Conservation (phyloP, 371 early-diverging fungal species). For the Funneliformis caledonium region DNA sequence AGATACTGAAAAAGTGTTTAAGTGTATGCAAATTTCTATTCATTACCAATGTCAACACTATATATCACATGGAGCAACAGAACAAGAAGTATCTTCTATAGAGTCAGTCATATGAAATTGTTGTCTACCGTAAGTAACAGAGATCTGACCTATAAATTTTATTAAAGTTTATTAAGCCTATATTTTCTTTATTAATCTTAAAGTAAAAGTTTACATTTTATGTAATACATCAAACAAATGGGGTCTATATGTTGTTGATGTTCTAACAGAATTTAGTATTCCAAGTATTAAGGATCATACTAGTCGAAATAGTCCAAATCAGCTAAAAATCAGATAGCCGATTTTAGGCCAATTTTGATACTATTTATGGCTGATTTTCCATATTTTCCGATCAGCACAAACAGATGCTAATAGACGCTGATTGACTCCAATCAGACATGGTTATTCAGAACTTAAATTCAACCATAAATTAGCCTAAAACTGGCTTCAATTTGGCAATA, state of each 20-base stretch:
- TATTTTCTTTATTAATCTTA: constrained; percentile 32
- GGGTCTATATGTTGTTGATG: constrained; percentile 31
- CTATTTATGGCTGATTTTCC: too few relatives aligned
- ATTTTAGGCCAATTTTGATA: too few relatives aligned
- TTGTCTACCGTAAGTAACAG: constrained; percentile 33
- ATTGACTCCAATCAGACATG: too few relatives aligned
- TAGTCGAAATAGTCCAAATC: too few relatives aligned
- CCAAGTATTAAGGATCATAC: constrained; percentile 38
- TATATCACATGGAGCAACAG: constrained; percentile 33
- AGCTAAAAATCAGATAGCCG: too few relatives aligned
- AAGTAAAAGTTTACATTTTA: constrained; percentile 35
- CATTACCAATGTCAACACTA: constrained; percentile 20
- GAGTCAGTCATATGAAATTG: constrained; percentile 35
- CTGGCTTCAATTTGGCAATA: too few relatives aligned
- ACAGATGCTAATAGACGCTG: too few relatives aligned
- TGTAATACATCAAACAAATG: constrained; percentile 34
- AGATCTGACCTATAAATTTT: constrained; percentile 11
- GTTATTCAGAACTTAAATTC: too few relatives aligned
- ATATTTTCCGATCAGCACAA: too few relatives aligned
- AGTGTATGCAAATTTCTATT: constrained; percentile 38
- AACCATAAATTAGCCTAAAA: too few relatives aligned
- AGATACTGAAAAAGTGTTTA: constrained; percentile 34
- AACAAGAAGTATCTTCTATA: constrained; percentile 33
- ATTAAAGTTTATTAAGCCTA: constrained; percentile 14
- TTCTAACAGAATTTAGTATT: constrained; percentile 35